phyloP scores from a whole-genome alignment of 164 flowering plant species.

The Malania oleifera region DNA sequence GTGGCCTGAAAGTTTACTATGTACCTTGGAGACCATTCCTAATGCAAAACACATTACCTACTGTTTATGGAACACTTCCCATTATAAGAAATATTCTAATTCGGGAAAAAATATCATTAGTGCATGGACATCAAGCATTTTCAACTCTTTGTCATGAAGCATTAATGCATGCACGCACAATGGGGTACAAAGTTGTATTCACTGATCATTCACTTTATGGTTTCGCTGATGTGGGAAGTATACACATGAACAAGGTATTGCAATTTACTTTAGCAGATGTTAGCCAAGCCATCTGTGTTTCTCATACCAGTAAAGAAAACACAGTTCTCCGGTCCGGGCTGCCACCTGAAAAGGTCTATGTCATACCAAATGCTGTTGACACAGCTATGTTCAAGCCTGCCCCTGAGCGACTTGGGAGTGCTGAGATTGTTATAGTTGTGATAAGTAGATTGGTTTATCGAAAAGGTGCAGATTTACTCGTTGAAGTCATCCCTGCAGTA shows the following conservation, averaged over 20 bases:
- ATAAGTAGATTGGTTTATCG: constrained; percentile 94
- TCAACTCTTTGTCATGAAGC: constrained; percentile 98
- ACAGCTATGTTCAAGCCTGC: constrained; percentile 96
- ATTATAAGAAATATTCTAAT: constrained; percentile 74
- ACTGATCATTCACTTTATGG: constrained; percentile 97
- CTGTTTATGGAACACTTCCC: constrained; percentile 92
- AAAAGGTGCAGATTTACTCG: constrained; percentile 95
- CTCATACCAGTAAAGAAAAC: constrained; percentile 96
- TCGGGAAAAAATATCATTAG: constrained; percentile 74
- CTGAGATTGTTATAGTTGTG: constrained; percentile 80
- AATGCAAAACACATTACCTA: constrained; percentile 89
- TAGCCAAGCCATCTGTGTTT: constrained; percentile 93
- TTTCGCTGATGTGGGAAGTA: constrained; percentile 91
- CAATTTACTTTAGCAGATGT: constrained; percentile 95
- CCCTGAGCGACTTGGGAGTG: constrained; percentile 34
- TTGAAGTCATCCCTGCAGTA: constrained; percentile 95
- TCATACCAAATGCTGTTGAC: constrained; percentile 97
- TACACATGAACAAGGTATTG: constrained; percentile 95
- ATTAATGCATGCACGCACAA: constrained; percentile 92
- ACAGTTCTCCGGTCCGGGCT: constrained; percentile 88
- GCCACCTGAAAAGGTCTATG: constrained; percentile 84
- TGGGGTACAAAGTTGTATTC: constrained; percentile 93
- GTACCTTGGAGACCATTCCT: constrained; percentile 88
- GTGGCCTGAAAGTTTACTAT: constrained; percentile 89
- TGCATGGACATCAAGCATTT: constrained; percentile 98